phyloP scores from a whole-genome alignment of 2,329 filamentous ascomycete genomes.

The Massarina eburnea region DNA sequence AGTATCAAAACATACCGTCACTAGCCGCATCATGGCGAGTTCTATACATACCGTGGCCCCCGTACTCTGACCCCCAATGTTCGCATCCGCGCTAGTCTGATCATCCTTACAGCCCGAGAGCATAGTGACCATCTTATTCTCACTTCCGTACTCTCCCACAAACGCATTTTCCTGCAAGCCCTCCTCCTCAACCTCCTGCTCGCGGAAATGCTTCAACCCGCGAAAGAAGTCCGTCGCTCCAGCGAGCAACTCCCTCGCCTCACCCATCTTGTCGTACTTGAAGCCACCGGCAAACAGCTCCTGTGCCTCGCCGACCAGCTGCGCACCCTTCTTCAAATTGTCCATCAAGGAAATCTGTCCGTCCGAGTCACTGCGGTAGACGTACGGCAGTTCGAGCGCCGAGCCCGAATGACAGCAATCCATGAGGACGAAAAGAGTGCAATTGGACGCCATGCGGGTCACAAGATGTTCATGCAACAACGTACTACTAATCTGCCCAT shows the following conservation, averaged over 20 bases:
- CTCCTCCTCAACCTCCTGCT: slow-evolving; percentile 45
- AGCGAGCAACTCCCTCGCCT: slow-evolving; percentile 55
- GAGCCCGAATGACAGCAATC: slow-evolving; percentile 66
- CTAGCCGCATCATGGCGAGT: not conserved
- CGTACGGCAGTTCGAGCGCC: slow-evolving; percentile 60
- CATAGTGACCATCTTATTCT: slow-evolving; percentile 54
- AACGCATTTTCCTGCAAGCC: slow-evolving; percentile 40
- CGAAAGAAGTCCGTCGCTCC: slow-evolving; percentile 59
- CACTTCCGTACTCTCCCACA: slow-evolving; percentile 48
- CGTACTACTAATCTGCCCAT: slow-evolving; percentile 57
- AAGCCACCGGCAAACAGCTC: slow-evolving; percentile 56
- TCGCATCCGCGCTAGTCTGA: slow-evolving; percentile 54
- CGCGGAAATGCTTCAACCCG: slow-evolving; percentile 50
- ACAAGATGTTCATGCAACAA: slow-evolving; percentile 57
- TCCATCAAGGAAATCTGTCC: slow-evolving; percentile 60
- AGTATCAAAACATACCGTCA: slow-evolving; percentile 1
- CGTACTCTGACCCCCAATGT: slow-evolving; percentile 46
- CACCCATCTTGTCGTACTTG: slow-evolving; percentile 51
- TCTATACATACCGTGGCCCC: slow-evolving; percentile 44
- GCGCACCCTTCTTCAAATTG: slow-evolving; percentile 55
- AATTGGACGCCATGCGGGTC: slow-evolving; percentile 52
- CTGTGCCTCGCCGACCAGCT: slow-evolving; percentile 53
- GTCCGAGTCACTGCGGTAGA: slow-evolving; percentile 59
- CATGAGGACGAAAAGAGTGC: slow-evolving; percentile 58
- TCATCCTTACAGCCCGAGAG: slow-evolving; percentile 55